Evolutionary conservation across 331 rosid species (phyloP).

Genomic region (Prunus yedoensis): DNA sequence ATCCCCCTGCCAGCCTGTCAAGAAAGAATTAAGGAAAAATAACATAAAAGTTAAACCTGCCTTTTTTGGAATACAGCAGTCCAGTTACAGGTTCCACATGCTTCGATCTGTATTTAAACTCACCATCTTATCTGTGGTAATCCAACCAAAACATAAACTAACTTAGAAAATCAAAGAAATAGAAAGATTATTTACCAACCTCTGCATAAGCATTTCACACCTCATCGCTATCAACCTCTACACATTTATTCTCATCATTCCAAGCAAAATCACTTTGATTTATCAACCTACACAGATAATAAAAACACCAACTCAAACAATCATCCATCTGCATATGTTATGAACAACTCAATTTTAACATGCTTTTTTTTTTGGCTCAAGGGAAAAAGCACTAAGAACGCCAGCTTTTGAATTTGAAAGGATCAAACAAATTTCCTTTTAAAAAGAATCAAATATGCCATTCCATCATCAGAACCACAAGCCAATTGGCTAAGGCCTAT

Average conservation of each 20-base stretch:
- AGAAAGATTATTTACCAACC: no score
- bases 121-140: background rate
- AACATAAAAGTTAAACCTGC: constrained; percentile 40
- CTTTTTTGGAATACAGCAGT: constrained; percentile 58
- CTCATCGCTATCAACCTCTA: no score
- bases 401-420: background rate
- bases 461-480: no score
- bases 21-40: background rate
- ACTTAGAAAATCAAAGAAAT: no score
- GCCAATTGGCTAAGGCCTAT: no score
- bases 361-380: no score
- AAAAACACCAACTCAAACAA: background rate
- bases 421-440: background rate
- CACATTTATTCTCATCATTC: no score
- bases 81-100: constrained; percentile 67
- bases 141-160: no score
- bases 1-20: background rate
- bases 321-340: background rate
- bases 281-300: background rate
- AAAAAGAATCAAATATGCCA: no score
- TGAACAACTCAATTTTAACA: background rate
- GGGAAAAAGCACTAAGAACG: background rate
- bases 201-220: no score
- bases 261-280: no score
- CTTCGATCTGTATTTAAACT: constrained; percentile 30